Evolutionary conservation across 1,139 yeast genomes (phyloP).

Genomic region (Spencermartinsiella ligniputridi): DNA sequence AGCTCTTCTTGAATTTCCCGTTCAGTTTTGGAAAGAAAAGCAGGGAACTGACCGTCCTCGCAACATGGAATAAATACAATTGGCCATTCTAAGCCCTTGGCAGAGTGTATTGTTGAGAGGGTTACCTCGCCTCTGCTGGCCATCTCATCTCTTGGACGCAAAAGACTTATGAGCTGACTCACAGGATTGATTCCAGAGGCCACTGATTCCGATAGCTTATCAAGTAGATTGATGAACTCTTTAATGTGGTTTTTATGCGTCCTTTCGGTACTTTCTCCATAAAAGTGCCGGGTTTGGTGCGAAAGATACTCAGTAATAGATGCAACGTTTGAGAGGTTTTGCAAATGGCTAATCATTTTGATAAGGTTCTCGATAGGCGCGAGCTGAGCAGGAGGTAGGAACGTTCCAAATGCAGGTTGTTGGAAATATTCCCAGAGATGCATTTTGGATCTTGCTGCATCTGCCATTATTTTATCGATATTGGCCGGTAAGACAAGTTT

Average conservation of each 20-base stretch:
- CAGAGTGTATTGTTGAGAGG: conserved; percentile 75
- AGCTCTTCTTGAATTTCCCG: conserved; percentile 58
- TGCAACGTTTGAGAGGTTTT: background rate
- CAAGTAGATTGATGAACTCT: background rate
- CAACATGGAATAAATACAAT: conserved; percentile 74
- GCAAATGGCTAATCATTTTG: background rate
- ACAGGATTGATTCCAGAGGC: background rate
- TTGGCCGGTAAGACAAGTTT: background rate
- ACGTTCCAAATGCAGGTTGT: background rate
- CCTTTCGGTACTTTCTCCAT: background rate
- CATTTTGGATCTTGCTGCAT: background rate
- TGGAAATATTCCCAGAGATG: background rate
- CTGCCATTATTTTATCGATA: background rate
- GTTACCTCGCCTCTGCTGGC: conserved; percentile 28
- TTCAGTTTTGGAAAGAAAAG: conserved; percentile 10
- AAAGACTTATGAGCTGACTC: background rate
- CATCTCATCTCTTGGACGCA: background rate
- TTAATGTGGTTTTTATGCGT: background rate
- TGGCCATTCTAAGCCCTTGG: conserved; percentile 91
- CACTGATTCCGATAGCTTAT: background rate
- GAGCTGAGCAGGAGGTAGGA: background rate
- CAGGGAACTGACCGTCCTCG: conserved; percentile 56
- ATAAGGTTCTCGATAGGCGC: background rate
- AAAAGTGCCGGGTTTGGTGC: background rate
- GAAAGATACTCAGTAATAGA: background rate